phyloP scores from a whole-genome alignment of 2,329 filamentous ascomycete genomes.

The Scytalidium sp. region DNA sequence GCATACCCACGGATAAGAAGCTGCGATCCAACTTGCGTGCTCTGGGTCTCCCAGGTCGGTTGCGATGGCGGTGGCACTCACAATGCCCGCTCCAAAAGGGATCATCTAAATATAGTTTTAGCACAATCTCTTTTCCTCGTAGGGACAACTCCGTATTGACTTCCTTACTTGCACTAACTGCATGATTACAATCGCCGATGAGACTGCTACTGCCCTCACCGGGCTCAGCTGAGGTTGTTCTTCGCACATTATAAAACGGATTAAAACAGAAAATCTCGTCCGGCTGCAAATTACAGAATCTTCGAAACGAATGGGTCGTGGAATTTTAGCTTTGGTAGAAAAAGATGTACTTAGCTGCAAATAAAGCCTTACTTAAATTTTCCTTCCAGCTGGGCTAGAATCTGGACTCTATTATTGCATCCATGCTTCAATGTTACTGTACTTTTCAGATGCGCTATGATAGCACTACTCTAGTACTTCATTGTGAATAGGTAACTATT shows the following conservation, averaged over 20 bases:
- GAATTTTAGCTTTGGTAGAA: too few species aligned
- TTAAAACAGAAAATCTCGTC: too few species aligned
- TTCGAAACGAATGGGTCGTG: not conserved
- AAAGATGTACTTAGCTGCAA: too few species aligned
- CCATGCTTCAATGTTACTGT: too few species aligned
- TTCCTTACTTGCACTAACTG: not conserved
- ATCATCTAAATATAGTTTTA: not conserved
- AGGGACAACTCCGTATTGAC: not conserved
- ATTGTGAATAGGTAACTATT: too few species aligned
- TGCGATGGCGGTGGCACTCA: not conserved
- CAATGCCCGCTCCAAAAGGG: not conserved
- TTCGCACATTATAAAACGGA: not conserved
- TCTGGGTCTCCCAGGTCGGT: not conserved
- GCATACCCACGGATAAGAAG: conserved; percentile 32
- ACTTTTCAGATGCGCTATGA: too few species aligned
- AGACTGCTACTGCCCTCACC: not conserved
- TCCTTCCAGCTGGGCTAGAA: too few species aligned
- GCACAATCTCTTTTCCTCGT: not conserved
- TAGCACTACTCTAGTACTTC: too few species aligned
- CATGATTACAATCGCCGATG: not conserved
- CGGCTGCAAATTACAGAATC: not conserved
- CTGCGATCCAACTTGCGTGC: conserved; percentile 34
- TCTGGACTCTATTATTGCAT: too few species aligned
- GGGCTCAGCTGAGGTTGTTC: not conserved
- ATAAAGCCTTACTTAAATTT: too few species aligned